Evolutionary conservation across 805 yeast genomes (phyloP), one percentile per base, ranked within the genome.

Genomic region (Yamadazyma akitaensis): DNA sequence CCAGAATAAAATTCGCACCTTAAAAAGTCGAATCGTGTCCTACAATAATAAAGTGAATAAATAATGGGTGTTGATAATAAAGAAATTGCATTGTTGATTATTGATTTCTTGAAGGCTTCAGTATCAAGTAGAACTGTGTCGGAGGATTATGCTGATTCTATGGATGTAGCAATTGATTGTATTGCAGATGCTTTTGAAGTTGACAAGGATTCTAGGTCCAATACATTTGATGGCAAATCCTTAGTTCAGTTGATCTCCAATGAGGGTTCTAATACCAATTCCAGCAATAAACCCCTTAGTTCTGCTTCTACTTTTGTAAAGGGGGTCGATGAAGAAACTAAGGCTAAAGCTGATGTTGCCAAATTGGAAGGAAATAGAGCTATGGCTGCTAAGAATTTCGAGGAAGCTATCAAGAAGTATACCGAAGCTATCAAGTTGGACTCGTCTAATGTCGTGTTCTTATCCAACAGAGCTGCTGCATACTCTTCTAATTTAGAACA

Each of bases 381-480:
- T 36, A 87, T 94, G 89, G 89, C 96, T 17, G 71, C 73, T 44
- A 83, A 76, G 60, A 81, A 90, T 56, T 92, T 78, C 61, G 73
- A 72, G 13, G 72, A 65, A 33, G 98, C 99, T 4, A 76, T 89
- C 44, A 78, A 75, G 19, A 81, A 84, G 54, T 94, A 94, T 68
- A 78, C 96, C 7, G 81, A 80, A 45, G 98, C 98, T 10, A 80
- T 94, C 55, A 80, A 68, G 19, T 67, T 84, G 51, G 75, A 82
- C 53, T 81, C 90, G 46, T 65, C 75, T 14, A 90, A 89, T 63
- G 90, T 91, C 14, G 88, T 94, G 17, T 94, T 84, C 67, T 80
- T 79, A 51, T 90, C 98, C 31, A 94, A 94, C 71, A 82, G 99
- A 62, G 98, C 99, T 12, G 99, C 99, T 37, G 98, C 98, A 2